Evolutionary conservation across 2,329 filamentous ascomycete genomes (phyloP).

Genomic region (Cladophialophora carrionii): DNA sequence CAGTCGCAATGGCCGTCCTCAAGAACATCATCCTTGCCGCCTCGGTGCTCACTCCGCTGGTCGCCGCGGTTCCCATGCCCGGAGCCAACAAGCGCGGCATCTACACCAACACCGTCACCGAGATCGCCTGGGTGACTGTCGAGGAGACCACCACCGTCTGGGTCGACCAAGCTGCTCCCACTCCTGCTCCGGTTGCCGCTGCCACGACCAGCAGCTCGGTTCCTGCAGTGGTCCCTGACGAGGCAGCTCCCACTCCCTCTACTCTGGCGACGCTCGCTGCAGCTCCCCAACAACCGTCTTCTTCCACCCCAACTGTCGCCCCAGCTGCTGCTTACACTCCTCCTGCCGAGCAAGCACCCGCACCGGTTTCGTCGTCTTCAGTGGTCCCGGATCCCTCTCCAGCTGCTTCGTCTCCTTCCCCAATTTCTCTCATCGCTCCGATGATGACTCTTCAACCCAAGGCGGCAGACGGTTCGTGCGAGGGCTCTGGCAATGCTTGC

Average conservation of each 20-base stretch:
- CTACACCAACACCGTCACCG: slow-evolving; percentile 33
- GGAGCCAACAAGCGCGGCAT: slow-evolving; percentile 20
- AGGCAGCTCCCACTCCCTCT: background rate
- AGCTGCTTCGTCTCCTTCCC: slow-evolving; percentile 6
- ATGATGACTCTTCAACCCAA: slow-evolving; percentile 16
- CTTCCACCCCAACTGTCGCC: slow-evolving; percentile 14
- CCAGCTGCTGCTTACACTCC: slow-evolving; percentile 23
- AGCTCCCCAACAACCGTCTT: slow-evolving; percentile 20
- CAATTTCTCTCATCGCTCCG: slow-evolving; percentile 16
- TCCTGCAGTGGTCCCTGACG: slow-evolving; percentile 11
- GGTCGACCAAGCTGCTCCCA: slow-evolving; percentile 28
- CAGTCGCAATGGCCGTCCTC: slow-evolving; percentile 34
- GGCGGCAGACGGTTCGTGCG: slow-evolving; percentile 38
- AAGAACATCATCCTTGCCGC: slow-evolving; percentile 37
- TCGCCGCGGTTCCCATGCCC: slow-evolving; percentile 30
- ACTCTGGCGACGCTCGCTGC: slow-evolving; percentile 23
- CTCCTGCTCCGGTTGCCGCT: slow-evolving; percentile 17
- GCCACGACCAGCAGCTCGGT: slow-evolving; percentile 16
- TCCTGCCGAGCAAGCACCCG: slow-evolving; percentile 40
- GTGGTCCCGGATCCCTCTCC: background rate
- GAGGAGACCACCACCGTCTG: slow-evolving; percentile 37
- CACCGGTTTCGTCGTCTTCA: slow-evolving; percentile 25
- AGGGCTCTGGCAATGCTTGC: slow-evolving; percentile 45
- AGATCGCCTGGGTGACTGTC: slow-evolving; percentile 35
- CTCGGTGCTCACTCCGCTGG: slow-evolving; percentile 33